Conservation (phyloP, 306 rosid species). For the Cucurbita ficifolia region DNA sequence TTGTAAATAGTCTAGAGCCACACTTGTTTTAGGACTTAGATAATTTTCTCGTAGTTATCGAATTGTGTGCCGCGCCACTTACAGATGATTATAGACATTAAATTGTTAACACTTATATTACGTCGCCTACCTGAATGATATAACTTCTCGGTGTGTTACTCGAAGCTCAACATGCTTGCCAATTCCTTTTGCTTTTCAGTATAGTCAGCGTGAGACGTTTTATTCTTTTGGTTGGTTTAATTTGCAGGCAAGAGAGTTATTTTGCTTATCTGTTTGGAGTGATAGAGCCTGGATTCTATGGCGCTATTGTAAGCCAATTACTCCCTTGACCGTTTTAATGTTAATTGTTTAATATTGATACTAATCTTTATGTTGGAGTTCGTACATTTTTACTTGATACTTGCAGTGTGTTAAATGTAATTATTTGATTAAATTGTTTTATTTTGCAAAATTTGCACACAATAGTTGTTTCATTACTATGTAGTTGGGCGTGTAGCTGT, state of each 20-base stretch:
- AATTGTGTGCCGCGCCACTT: neutral
- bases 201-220: neutral
- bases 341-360: neutral
- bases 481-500: neutral
- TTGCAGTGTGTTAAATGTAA: neutral
- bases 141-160: neutral
- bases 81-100: neutral
- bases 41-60: neutral
- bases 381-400: neutral
- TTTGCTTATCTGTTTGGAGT: conserved; percentile 88
- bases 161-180: neutral
- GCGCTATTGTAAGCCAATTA: conserved; percentile 55
- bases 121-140: neutral
- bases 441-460: neutral
- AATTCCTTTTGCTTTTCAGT: neutral
- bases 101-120: neutral
- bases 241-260: conserved; percentile 74
- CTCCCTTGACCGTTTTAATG: neutral
- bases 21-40: neutral
- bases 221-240: neutral
- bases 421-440: neutral
- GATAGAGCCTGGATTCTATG: conserved; percentile 70
- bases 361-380: neutral
- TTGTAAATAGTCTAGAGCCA: neutral
- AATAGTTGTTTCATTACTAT: too few relatives aligned